Evolutionary conservation across 805 yeast genomes (phyloP), one percentile per base, ranked within the genome.

Genomic region (Grigorovia humatica): DNA sequence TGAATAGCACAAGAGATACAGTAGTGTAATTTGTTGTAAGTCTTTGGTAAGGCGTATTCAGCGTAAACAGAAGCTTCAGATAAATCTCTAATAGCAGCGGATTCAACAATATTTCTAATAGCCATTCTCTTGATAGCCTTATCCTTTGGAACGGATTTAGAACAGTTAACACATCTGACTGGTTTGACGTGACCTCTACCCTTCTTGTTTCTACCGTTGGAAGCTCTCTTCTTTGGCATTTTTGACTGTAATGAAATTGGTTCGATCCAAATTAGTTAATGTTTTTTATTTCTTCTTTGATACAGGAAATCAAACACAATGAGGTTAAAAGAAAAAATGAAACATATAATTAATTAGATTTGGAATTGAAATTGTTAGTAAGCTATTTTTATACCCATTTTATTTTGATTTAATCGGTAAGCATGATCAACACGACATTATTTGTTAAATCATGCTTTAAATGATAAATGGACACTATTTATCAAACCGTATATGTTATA

Each of bases 131-230:
- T 93, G 88, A 93, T 93, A 77, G 99, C 98, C 86, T 93, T 93
- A 78, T 93, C 99, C 87, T 93, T 93, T 75, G 99, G 97, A 70
- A 93, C 96, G 82, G 96, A 88, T 79, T 96, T 88, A 71, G 96
- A 86, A 80, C 99, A 93, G 96, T 93, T 93, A 74, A 89, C 86
- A 83, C 99, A 93, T 86, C 99, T 90, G 73, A 91, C 97, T 75
- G 96, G 95, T 79, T 87, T 88, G 78, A 88, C 96, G 96, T 93
- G 98, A 76, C 99, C 99, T 88, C 99, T 93, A 76, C 98, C 98
- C 82, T 89, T 90, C 95, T 93, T 93, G 95, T 93, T 93, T 84
- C 99, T 91, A 85, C 99, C 99, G 97, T 90, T 89, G 93, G 97
- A 89, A 78, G 98, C 89, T 90, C 99, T 91, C 98, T 93, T 93